phyloP scores from a whole-genome alignment of 2,329 filamentous ascomycete genomes.

The Ophiostoma quercus region DNA sequence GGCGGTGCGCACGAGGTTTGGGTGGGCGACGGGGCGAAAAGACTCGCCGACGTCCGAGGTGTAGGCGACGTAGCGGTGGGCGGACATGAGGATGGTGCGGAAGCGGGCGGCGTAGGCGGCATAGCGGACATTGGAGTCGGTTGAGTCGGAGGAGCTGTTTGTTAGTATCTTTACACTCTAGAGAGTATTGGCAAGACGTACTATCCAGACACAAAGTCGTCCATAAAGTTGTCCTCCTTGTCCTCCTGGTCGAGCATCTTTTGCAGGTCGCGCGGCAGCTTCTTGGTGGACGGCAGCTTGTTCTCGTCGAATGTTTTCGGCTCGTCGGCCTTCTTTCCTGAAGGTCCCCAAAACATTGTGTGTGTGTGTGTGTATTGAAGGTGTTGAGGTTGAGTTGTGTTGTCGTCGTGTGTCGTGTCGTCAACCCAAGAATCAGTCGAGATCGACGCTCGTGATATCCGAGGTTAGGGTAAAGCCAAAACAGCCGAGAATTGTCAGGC shows the following conservation, averaged over 20 bases:
- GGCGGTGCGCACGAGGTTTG: conserved; percentile 70
- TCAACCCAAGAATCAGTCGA: not conserved
- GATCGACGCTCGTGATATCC: not conserved
- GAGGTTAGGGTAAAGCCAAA: not conserved
- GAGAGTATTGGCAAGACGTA: too few relatives aligned
- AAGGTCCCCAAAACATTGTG: conserved; percentile 41
- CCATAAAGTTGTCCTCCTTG: conserved; percentile 67
- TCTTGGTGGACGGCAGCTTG: conserved; percentile 45
- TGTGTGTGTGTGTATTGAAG: not conserved
- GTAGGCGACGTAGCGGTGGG: conserved; percentile 94
- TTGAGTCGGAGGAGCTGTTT: conserved; percentile 67
- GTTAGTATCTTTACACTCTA: not conserved
- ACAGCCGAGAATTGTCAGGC: not conserved
- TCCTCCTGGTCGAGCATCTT: conserved; percentile 54
- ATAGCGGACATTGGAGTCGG: conserved; percentile 80
- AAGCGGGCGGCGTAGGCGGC: conserved; percentile 84
- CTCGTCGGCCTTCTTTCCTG: conserved; percentile 25
- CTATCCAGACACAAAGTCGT: conserved; percentile 73
- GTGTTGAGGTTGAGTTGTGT: not conserved
- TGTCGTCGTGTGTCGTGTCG: not conserved
- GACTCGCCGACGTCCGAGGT: conserved; percentile 95
- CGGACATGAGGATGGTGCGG: conserved; percentile 80
- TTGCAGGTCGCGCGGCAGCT: conserved; percentile 53
- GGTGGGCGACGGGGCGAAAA: conserved; percentile 88
- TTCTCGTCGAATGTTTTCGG: conserved; percentile 38